Evolutionary conservation across 2,329 filamentous ascomycete genomes (phyloP).

Genomic region (Sclerotinia spermophila): DNA sequence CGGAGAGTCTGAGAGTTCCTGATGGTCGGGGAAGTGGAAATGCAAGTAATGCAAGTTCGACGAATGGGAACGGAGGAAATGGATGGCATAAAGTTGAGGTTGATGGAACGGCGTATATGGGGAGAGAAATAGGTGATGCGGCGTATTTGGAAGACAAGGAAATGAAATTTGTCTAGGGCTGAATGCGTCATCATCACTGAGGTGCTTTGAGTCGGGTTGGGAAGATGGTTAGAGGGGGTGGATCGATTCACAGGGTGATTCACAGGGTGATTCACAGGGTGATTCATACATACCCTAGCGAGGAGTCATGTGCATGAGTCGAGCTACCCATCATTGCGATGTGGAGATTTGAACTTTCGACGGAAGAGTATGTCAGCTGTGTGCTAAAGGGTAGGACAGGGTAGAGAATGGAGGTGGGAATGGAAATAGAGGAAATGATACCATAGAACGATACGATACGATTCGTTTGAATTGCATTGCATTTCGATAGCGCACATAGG

Average conservation of each 20-base stretch:
- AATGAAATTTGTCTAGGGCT: background rate
- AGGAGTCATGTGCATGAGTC: background rate
- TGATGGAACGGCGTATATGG: background rate
- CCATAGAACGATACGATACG: background rate
- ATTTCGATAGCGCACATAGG: background rate
- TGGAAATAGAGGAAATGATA: background rate
- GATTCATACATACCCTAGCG: background rate
- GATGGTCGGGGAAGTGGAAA: background rate
- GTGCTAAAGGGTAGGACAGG: background rate
- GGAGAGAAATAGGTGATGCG: background rate
- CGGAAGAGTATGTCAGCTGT: background rate
- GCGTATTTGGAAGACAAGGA: background rate
- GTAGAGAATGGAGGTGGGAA: background rate
- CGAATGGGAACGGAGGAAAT: background rate
- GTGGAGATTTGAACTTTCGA: background rate
- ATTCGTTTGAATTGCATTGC: no score
- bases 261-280: background rate
- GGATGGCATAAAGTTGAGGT: background rate
- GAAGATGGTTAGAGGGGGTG: no score
- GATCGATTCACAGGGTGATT: background rate
- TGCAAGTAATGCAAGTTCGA: background rate
- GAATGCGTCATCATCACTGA: background rate
- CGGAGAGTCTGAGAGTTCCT: background rate
- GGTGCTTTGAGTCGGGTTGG: background rate
- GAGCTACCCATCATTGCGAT: background rate